phyloP scores from a whole-genome alignment of 2,329 filamentous ascomycete species.

The Thelonectria discophora region DNA sequence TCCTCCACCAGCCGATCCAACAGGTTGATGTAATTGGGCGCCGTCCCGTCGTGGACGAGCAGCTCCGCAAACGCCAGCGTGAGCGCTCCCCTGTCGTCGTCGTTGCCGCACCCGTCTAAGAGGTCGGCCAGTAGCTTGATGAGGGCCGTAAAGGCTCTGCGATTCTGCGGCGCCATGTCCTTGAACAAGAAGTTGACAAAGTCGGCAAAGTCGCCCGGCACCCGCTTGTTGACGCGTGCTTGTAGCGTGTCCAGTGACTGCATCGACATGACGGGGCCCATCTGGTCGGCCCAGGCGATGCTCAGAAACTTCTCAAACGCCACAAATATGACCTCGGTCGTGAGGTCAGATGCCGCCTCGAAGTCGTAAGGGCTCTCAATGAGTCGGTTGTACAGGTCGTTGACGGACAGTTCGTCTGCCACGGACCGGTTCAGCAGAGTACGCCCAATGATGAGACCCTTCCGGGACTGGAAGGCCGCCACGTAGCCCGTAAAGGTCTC shows the following conservation, averaged over 20 bases:
- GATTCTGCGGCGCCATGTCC: constrained; percentile 74
- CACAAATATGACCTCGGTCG: constrained; percentile 85
- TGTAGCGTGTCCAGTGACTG: constrained; percentile 80
- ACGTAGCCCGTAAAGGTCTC: constrained; percentile 87
- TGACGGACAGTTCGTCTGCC: constrained; percentile 82
- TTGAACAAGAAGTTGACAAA: constrained; percentile 71
- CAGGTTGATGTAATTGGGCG: constrained; percentile 86
- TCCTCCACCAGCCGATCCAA: constrained; percentile 90
- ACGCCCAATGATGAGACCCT: constrained; percentile 85
- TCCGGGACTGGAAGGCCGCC: constrained; percentile 82
- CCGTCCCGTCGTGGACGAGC: constrained; percentile 78
- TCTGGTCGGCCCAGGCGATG: constrained; percentile 87
- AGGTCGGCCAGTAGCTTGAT: constrained; percentile 88
- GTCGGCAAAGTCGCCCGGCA: constrained; percentile 77
- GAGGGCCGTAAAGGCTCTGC: constrained; percentile 81
- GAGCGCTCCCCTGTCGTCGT: constrained; percentile 87
- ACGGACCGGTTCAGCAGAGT: constrained; percentile 74
- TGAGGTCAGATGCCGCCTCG: constrained; percentile 77
- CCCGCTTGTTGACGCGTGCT: constrained; percentile 68
- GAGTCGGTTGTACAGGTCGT: constrained; percentile 88
- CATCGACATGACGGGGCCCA: constrained; percentile 83
- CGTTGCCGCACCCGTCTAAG: constrained; percentile 88
- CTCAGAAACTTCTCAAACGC: constrained; percentile 94
- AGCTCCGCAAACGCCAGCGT: constrained; percentile 91
- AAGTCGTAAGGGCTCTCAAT: constrained; percentile 84